A percentile compares a stretch with the other conserved stretches of the same genome.
Conservation (phyloP, 2,329 filamentous ascomycete genomes). For the Myriosclerotinia curreyana region DNA sequence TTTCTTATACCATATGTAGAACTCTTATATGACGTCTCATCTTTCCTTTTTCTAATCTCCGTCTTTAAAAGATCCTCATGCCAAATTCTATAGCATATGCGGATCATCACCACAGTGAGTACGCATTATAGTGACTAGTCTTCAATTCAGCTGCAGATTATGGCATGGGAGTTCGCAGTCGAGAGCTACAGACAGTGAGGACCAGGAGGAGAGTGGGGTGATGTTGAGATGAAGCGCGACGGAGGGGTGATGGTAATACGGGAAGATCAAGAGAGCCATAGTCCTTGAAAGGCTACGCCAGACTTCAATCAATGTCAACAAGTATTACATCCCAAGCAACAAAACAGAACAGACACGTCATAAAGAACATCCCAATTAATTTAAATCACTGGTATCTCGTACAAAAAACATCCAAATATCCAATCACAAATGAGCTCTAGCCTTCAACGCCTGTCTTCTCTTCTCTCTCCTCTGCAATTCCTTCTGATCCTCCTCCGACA, state of each 20-base stretch:
- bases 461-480: slow-evolving; percentile 48
- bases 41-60: too few relatives aligned
- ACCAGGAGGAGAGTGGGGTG: neutral
- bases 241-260: neutral
- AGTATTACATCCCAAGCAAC: neutral
- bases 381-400: neutral
- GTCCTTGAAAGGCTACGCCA: neutral
- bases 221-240: neutral
- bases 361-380: too few relatives aligned
- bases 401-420: slow-evolving; percentile 14
- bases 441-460: slow-evolving; percentile 48
- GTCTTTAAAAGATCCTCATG: neutral
- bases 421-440: slow-evolving; percentile 49
- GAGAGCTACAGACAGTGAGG: too few relatives aligned
- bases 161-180: too few relatives aligned
- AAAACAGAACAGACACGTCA: neutral
- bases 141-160: too few relatives aligned
- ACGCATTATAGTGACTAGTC: too few relatives aligned
- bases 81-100: neutral
- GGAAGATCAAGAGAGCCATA: neutral
- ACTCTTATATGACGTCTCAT: neutral
- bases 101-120: neutral
- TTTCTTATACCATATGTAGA: neutral
- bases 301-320: neutral
- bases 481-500: slow-evolving; percentile 52